phyloP scores from a whole-genome alignment of 2,329 filamentous ascomycete species.

The Penicillium sp. region DNA sequence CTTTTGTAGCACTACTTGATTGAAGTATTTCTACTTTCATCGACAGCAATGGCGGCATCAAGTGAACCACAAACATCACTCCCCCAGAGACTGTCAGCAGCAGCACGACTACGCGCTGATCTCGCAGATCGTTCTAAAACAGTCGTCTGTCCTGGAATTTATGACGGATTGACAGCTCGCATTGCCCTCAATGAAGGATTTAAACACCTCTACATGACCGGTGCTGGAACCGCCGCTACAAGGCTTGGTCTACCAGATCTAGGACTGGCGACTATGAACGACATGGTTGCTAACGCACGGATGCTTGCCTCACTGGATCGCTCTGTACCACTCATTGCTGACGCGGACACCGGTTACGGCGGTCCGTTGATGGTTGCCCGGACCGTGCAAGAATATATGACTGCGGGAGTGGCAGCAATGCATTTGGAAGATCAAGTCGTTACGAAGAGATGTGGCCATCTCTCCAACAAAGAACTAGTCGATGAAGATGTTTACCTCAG shows the following conservation, averaged over 20 bases:
- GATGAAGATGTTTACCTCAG: slow-evolving; percentile 18
- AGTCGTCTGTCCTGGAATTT: slow-evolving; percentile 39
- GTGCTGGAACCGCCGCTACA: slow-evolving; percentile 59
- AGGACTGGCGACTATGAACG: slow-evolving; percentile 57
- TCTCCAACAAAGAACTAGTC: slow-evolving; percentile 31
- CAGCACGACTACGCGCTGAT: too few species aligned
- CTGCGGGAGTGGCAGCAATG: slow-evolving; percentile 48
- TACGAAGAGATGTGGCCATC: slow-evolving; percentile 39
- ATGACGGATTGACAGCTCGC: slow-evolving; percentile 49
- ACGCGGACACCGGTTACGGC: slow-evolving; percentile 53
- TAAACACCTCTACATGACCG: slow-evolving; percentile 55
- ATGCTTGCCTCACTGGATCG: slow-evolving; percentile 61
- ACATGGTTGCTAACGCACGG: slow-evolving; percentile 59
- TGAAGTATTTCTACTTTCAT: too few species aligned
- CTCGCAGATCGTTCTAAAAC: background rate
- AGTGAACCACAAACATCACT: too few species aligned
- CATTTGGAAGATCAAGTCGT: slow-evolving; percentile 51
- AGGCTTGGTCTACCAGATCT: slow-evolving; percentile 61
- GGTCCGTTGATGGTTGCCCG: slow-evolving; percentile 6
- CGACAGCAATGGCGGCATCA: too few species aligned
- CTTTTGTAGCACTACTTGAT: too few species aligned
- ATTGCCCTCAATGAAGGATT: slow-evolving; percentile 48
- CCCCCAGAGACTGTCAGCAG: too few species aligned
- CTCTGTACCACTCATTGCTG: slow-evolving; percentile 55
- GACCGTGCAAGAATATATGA: slow-evolving; percentile 32